Base-by-base conservation (phyloP, 495 filamentous ascomycete genomes). In the Lasiosphaeriaceae sp. region DNA sequence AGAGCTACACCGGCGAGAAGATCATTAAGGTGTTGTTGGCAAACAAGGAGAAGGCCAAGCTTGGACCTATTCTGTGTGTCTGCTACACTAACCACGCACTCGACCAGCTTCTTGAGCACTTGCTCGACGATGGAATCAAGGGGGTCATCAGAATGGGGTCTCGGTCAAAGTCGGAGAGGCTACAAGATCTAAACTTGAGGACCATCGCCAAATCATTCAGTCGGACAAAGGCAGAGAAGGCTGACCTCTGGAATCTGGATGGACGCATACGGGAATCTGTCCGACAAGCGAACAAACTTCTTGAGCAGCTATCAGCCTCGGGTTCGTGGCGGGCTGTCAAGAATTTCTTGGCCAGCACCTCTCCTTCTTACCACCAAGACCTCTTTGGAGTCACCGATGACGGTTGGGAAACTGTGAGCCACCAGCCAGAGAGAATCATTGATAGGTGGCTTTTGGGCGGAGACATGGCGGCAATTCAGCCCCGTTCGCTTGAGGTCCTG, bases 41-140 rank as follows among this genome's bases (percentile, higher is more conserved):
- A 9, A 87, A 88, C 61, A 79, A 80, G 41, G 58, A 50, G 0
- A 59, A 61, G 34, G 75, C 73, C 0, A 46, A 66, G 0, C 66
- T 90, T 2, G 86, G 87, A 0, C 88, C 88, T 0, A 85, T 91
- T 19, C 66, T 92, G 77, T 56, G 47, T n/a, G 49, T 56, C 5
- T 85, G 82, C 58, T 88, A 89, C 61, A 90, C 88, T 3, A 91
- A 89, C 54, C 85, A 90, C 64, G 86, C 86, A 0, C 70, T 90
- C 0, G 90, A 92, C 65, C 88, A 92, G 58, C 69, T 90, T 2
- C 66, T 92, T 2, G 83, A 90, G 55, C 80, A 87, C 59, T 69
- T 89, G 0, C 56, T 83, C 14, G 69, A 82, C 19, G 75, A 77
- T 39, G 74, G 75, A 0, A 70, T 88, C 37, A 72, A 71, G 2